Evolutionary conservation across 345 rosid genomes (phyloP), one percentile per base, ranked within the genome.

Genomic region (Linum usitatissimum): DNA sequence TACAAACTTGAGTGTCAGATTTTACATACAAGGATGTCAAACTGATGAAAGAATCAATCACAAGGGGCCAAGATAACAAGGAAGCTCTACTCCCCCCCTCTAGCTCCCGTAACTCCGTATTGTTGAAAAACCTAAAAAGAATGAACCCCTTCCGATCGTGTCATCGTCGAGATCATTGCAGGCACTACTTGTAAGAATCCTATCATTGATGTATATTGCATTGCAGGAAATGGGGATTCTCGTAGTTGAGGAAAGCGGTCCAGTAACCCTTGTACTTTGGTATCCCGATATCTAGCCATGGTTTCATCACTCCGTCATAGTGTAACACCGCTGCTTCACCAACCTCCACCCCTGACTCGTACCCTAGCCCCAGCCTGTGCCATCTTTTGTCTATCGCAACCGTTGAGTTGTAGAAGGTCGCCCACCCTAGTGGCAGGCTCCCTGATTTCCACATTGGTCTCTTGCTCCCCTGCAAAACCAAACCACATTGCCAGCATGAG

Each of bases 301-400:
- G 72, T 67, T 72, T 72, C 76, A n/a, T 55, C 38, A 72, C 72
- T 64, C 76, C 76, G 21, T 72, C 71, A 5, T 72, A 68, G 64
- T 68, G 76, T 34, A 72, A 58, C 12, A 72, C 76, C 18, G 62
- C 66, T 30, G 71, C 76, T 38, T 48, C 71, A 31, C 23, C 65
- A 4, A 3, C 53, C 20, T 40, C 68, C 54, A 64, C 39, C 9
- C 57, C 63, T 1, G 62, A 60, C 66, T 67, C 59, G 3, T 67
- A 60, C 7, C 76, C 76, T 18, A 72, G 71, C 13, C 76, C 76
- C 5, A 67, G 66, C 59, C 20, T 64, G 31, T 72, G 76, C 76
- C 76, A 72, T 63, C 53, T 60, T 63, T 57, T 54, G 53, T 72
- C 68, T 61, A 72, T 30, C 20, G 61, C 40, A 30, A 67, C 45